These are phyloP conservation scores for Phytophthora niederhauseri DNA, from an alignment of 352 stramenopile species.

Conservation along the genomic window DNA sequence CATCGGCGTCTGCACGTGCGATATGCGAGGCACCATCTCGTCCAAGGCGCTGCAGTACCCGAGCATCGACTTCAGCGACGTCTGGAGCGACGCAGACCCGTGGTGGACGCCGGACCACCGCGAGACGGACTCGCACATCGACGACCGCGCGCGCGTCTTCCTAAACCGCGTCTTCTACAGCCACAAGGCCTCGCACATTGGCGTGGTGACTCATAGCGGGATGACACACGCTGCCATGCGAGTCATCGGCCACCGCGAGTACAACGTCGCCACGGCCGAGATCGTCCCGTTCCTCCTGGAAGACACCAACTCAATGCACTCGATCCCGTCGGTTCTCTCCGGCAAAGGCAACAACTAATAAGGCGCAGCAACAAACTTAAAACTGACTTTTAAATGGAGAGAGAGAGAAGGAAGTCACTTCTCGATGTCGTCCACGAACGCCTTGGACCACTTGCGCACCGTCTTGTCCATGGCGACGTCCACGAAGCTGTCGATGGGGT, in stretches of 20 bases:
- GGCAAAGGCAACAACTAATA: slow-evolving; percentile 15
- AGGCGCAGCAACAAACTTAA: neutral
- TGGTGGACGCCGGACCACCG: slow-evolving; percentile 32
- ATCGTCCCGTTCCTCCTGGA: slow-evolving; percentile 31
- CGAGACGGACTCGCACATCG: slow-evolving; percentile 31
- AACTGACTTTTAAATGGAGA: neutral
- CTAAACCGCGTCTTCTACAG: slow-evolving; percentile 35
- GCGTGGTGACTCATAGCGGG: slow-evolving; percentile 31
- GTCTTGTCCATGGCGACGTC: slow-evolving; percentile 61
- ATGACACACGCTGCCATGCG: slow-evolving; percentile 24
- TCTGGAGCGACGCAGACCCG: slow-evolving; percentile 35
- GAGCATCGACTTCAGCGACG: slow-evolving; percentile 26
- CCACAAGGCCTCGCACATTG: slow-evolving; percentile 12
- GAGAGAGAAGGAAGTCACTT: neutral
- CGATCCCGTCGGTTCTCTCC: slow-evolving; percentile 9
- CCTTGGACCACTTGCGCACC: slow-evolving; percentile 51
- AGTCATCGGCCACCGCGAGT: slow-evolving; percentile 24
- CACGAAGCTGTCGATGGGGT: slow-evolving; percentile 83
- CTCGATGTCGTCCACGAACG: slow-evolving; percentile 34
- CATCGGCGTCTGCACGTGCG: slow-evolving; percentile 34
- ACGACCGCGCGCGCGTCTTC: slow-evolving; percentile 32
- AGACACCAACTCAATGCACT: slow-evolving; percentile 19
- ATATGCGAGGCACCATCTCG: slow-evolving; percentile 28
- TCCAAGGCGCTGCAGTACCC: slow-evolving; percentile 30
- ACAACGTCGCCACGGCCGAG: slow-evolving; percentile 23